Conservation (phyloP, 192 early-diverging fungal genomes). For the Gigaspora rosea region DNA sequence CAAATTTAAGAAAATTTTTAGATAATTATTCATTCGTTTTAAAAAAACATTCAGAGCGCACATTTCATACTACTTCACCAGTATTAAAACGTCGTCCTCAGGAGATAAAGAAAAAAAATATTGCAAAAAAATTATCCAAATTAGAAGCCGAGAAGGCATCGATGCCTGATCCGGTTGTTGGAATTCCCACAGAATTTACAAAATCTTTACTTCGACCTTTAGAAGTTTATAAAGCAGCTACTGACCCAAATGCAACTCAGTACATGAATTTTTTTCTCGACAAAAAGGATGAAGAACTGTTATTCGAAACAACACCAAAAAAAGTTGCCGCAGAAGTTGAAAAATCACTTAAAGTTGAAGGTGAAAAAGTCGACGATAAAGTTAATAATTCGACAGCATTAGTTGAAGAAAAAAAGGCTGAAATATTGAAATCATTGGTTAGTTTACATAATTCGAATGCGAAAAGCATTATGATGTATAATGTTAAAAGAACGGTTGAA, state of each 20-base stretch:
- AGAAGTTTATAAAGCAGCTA: constrained; percentile 36
- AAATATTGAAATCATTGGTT: constrained; percentile 70
- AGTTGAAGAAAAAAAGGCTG: constrained; percentile 55
- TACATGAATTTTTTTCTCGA: constrained; percentile 44
- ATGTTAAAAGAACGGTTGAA: constrained; percentile 68
- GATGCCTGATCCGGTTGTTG: constrained; percentile 40
- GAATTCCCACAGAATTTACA: constrained; percentile 45
- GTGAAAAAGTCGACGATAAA: constrained; percentile 38
- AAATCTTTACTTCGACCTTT: constrained; percentile 38
- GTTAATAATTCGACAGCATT: no score
- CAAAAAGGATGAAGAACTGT: constrained; percentile 46
- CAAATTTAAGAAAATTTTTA: no score
- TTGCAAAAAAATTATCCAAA: constrained; percentile 38
- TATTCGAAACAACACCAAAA: constrained; percentile 51
- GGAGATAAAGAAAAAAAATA: constrained; percentile 39
- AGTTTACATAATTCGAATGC: constrained; percentile 82
- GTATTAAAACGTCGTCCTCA: not conserved
- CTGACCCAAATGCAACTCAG: constrained; percentile 16
- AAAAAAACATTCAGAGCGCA: not conserved
- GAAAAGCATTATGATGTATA: constrained; percentile 75
- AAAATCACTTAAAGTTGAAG: constrained; percentile 34
- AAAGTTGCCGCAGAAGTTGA: constrained; percentile 34
- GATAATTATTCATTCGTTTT: no score
- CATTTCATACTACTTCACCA: not conserved
- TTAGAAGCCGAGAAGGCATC: constrained; percentile 34